Base-by-base conservation (phyloP, 2,329 filamentous ascomycete genomes). In the Daldinia sp. region DNA sequence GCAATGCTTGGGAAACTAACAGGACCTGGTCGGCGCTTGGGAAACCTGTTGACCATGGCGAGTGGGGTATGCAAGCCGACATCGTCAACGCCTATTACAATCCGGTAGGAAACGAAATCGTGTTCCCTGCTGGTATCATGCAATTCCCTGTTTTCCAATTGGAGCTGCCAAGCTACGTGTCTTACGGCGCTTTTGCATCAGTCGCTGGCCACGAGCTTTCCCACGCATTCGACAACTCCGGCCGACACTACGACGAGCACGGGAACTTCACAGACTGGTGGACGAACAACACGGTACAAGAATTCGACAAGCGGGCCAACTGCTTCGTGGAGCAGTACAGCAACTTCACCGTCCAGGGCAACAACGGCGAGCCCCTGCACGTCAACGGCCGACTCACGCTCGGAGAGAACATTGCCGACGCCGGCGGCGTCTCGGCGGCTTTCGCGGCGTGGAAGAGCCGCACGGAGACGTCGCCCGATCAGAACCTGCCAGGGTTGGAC, bases 231-330 rank as follows among this genome's bases (percentile, higher is more conserved):
- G 89, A 90, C 74, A 88, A 85, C 35, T 88, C 85, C 0, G 88
- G 89, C 55, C 83, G 88, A 42, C 86, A 89, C 74, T 90, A 89
- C 67, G 88, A 90, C 66, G 82, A 89, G 72, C 86, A 84, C 54
- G 88, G 88, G 26, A 89, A 89, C 70, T 90, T 85, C 73, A 89
- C 87, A 0, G 84, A 90, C 71, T 90, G 89, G 88, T 90, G 89
- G 88, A 86, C 87, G 28, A 81, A 88, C 18, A 79, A 81, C 44
- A 90, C 89, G 1, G 82, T 89, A 4, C 76, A 83, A 20, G 86
- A 82, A 10, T 91, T 90, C 75, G 79, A 85, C 54, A 81, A 87
- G 67, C 85, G 87, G 20, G 84, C 88, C 2, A 81, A 88, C 67
- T 90, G 89, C 75, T 90, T 90, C 72, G 82, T 90, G 23, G 79